Evolutionary conservation across 345 rosid species (phyloP), one percentile per base, ranked within the genome.

Genomic region (Aquilaria yunnanensis): DNA sequence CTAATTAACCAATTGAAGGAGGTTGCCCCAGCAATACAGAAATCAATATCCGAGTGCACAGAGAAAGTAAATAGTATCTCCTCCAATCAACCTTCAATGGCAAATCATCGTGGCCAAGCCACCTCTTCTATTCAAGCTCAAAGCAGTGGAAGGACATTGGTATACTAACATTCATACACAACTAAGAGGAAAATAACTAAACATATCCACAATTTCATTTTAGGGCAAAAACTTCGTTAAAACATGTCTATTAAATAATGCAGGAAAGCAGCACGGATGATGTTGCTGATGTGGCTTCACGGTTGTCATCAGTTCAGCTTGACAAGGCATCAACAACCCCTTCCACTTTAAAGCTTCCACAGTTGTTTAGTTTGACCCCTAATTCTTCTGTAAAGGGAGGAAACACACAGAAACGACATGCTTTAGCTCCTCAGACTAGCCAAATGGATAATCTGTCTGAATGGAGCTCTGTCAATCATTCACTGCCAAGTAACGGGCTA

Each of bases 1-100:
- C 96, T 94, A 63, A 83, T 88, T 67, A 87, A 94, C 69, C 97
- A 94, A 72, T 79, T 94, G 54, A 89, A 88, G 78, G 93, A 94
- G 61, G 97, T 87, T 69, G 84, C 87, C 73, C 99, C 97, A 65
- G 70, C 96, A 56, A 87, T 91, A 67, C 91, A 94, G 66, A 81
- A 77, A 49, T 90, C 99, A 52, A 91, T 94, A 80, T 69, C 87
- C 47, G 96, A 91, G 43, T 86, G 88, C 67, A 82, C 87, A 33
- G 96, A 85, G 79, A 80, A 81, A 73, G 91, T 94, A 57, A 84
- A 79, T 77, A 71, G 74, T 65, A 76, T 84, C 73, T 81, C 97
- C 62, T 80, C 96, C 45, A 80, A 66, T 66, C 61, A 88, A 65
- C 95, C 97, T 63, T 74, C 88, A 37, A 70, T 75, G 70, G 75